phyloP scores from a whole-genome alignment of 805 yeast genomes.

The Hanseniaspora hatyaiensis region DNA sequence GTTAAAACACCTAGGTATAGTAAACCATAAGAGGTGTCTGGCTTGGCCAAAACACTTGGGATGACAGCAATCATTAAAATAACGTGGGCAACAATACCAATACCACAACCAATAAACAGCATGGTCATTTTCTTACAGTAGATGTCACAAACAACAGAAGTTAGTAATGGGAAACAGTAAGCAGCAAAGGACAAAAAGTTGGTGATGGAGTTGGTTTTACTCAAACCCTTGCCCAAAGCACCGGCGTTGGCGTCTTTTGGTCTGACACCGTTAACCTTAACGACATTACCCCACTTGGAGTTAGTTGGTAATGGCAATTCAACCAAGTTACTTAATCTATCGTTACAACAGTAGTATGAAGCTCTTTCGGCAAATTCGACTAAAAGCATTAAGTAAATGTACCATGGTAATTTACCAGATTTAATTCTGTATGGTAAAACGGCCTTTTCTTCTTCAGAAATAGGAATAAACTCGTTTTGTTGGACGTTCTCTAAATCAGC shows the following conservation, averaged over 20 bases:
- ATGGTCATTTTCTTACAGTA: slow-evolving; percentile 63
- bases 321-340: slow-evolving; percentile 71
- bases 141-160: slow-evolving; percentile 66
- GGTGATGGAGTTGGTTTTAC: slow-evolving; percentile 59
- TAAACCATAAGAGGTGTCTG: slow-evolving; percentile 51
- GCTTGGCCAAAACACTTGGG: slow-evolving; percentile 41
- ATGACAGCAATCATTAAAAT: slow-evolving; percentile 59
- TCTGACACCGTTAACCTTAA: slow-evolving; percentile 20
- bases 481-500: slow-evolving; percentile 9
- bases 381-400: slow-evolving; percentile 43
- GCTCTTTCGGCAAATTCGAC: slow-evolving; percentile 76
- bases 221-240: slow-evolving; percentile 47
- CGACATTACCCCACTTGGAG: slow-evolving; percentile 26
- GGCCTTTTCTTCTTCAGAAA: slow-evolving; percentile 29
- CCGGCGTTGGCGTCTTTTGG: slow-evolving; percentile 31
- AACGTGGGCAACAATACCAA: slow-evolving; percentile 52
- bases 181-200: slow-evolving; percentile 75
- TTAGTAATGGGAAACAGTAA: slow-evolving; percentile 65
- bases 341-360: slow-evolving; percentile 65
- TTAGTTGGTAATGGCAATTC: slow-evolving; percentile 38
- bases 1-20: slow-evolving; percentile 35
- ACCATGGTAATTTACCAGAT: slow-evolving; percentile 38
- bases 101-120: slow-evolving; percentile 45
- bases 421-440: slow-evolving; percentile 1
- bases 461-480: slow-evolving; percentile 27